phyloP scores from a whole-genome alignment of 2,329 filamentous ascomycete species.

The Talaromyces atroroseus region DNA sequence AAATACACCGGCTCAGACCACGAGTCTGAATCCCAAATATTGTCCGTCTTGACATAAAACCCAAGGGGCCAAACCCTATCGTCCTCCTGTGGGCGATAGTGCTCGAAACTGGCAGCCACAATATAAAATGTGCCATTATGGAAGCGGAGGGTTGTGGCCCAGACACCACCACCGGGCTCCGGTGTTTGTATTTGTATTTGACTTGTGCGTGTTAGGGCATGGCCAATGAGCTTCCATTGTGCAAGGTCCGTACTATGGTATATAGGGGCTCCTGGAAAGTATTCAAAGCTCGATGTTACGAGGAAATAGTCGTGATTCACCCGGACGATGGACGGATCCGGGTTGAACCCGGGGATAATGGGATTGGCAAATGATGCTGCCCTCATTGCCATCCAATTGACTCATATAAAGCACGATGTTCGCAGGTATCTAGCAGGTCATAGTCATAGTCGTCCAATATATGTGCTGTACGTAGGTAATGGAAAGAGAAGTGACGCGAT shows the following conservation, averaged over 20 bases:
- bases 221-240: constrained; percentile 34
- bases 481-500: background rate
- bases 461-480: background rate
- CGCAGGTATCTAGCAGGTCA: background rate
- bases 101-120: constrained; percentile 26
- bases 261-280: constrained; percentile 43
- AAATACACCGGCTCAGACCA: constrained; percentile 10
- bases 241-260: constrained; percentile 42
- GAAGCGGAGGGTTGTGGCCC: constrained; percentile 37
- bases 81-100: constrained; percentile 3
- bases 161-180: constrained; percentile 34
- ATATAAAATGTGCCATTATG: constrained; percentile 39
- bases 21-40: constrained; percentile 8
- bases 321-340: constrained; percentile 42
- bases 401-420: background rate
- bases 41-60: constrained; percentile 2
- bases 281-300: constrained; percentile 42
- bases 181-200: constrained; percentile 34
- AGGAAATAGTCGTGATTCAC: constrained; percentile 42
- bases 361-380: constrained; percentile 31
- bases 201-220: constrained; percentile 9
- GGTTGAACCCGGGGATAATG: constrained; percentile 43
- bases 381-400: background rate
- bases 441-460: too few relatives aligned
- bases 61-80: constrained; percentile 6